Percentiles rank a stretch among this genome's conserved stretches.
Conservation (phyloP, 768 basidiomycete species). For the Russula brevipes region DNA sequence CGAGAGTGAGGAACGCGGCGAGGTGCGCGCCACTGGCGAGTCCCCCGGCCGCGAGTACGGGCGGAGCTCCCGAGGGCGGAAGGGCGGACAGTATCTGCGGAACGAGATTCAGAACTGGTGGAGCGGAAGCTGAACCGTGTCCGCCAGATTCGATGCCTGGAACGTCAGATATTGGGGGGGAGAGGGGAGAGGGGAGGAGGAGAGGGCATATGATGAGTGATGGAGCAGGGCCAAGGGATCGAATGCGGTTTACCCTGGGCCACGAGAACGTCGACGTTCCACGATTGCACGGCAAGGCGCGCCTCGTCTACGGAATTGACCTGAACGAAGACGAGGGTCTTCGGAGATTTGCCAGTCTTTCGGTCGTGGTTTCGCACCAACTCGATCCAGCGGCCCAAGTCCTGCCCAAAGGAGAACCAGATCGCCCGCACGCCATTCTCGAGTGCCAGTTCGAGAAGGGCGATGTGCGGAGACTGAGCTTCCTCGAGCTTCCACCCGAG, state of each 20-base stretch:
- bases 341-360: conserved; percentile 36
- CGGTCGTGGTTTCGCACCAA: conserved; percentile 53
- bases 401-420: conserved; percentile 69
- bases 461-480: conserved; percentile 34
- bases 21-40: conserved; percentile 59
- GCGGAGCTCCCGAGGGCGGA: conserved; percentile 39
- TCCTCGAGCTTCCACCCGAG: conserved; percentile 67
- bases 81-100: conserved; percentile 47
- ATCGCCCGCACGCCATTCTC: conserved; percentile 55
- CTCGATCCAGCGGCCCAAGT: conserved; percentile 55
- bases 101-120: conserved; percentile 57
- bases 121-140: conserved; percentile 55
- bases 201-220: not conserved
- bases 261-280: conserved; percentile 69
- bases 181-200: not conserved
- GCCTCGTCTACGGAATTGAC: conserved; percentile 60
- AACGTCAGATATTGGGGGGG: not conserved
- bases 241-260: conserved; percentile 55
- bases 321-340: conserved; percentile 58
- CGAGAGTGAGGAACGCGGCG: conserved; percentile 58
- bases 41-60: conserved; percentile 72
- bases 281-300: conserved; percentile 52
- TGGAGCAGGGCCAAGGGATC: not conserved
- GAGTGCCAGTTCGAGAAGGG: conserved; percentile 47
- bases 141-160: conserved; percentile 78